These are phyloP conservation scores for Cryomyces antarcticus DNA, from an alignment of 495 filamentous ascomycete species.

Conservation along the genomic window DNA sequence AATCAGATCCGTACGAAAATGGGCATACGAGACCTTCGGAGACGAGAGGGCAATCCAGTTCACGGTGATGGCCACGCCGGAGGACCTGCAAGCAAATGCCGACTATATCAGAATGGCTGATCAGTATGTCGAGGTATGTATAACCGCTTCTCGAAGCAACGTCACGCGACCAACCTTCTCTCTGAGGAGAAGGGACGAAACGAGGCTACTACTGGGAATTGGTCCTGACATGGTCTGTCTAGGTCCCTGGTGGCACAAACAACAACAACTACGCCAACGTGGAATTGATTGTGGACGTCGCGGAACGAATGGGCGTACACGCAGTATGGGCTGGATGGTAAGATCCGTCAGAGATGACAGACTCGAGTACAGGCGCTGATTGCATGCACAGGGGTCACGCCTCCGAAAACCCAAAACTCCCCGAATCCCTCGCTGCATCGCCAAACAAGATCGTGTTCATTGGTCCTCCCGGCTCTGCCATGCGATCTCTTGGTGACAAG, in stretches of 20 bases:
- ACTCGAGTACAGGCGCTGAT: background rate
- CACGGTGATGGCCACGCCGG: slow-evolving; percentile 98
- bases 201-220: background rate
- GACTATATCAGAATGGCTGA: slow-evolving; percentile 99
- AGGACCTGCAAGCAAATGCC: slow-evolving; percentile 91
- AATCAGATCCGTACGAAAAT: slow-evolving; percentile 96
- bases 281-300: slow-evolving; percentile 95
- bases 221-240: slow-evolving; percentile 1
- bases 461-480: slow-evolving; percentile 88
- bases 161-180: background rate
- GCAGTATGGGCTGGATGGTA: slow-evolving; percentile 98
- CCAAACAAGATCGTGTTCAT: slow-evolving; percentile 99
- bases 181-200: background rate
- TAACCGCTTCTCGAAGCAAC: background rate
- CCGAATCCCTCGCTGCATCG: slow-evolving; percentile 84
- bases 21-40: slow-evolving; percentile 98
- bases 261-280: slow-evolving; percentile 99
- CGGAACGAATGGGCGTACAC: slow-evolving; percentile 96
- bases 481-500: slow-evolving; percentile 98
- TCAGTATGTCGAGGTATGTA: slow-evolving; percentile 85
- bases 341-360: slow-evolving; percentile 9
- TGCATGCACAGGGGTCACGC: slow-evolving; percentile 60
- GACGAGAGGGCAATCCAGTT: slow-evolving; percentile 97
- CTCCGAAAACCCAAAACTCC: slow-evolving; percentile 94
- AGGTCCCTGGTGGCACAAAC: slow-evolving; percentile 92